Evolutionary conservation across 2,329 filamentous ascomycete species (phyloP).

Genomic region (Stagonosporopsis vannaccii): DNA sequence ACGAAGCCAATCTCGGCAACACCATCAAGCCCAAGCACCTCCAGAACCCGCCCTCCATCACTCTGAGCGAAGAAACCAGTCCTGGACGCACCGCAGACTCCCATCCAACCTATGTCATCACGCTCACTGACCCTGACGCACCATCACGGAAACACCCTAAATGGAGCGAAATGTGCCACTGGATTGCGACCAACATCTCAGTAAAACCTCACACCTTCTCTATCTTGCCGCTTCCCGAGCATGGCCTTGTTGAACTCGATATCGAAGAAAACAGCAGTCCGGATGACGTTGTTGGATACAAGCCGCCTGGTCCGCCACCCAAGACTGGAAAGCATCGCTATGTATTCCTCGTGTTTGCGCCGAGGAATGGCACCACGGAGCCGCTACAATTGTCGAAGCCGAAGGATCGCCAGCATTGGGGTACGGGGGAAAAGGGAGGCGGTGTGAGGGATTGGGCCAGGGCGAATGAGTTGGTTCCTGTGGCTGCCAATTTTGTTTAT

Average conservation of each 20-base stretch:
- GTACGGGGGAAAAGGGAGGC: conserved; percentile 56
- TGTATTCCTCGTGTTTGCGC: conserved; percentile 61
- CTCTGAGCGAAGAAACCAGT: conserved; percentile 45
- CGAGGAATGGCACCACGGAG: conserved; percentile 53
- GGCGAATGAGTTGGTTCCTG: conserved; percentile 56
- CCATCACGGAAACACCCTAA: conserved; percentile 61
- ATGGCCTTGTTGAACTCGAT: conserved; percentile 16
- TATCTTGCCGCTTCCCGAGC: conserved; percentile 38
- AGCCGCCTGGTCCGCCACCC: conserved; percentile 61
- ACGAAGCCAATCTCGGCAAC: conserved; percentile 59
- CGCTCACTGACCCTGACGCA: conserved; percentile 67
- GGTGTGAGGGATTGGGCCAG: conserved; percentile 61
- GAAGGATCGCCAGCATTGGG: conserved; percentile 62
- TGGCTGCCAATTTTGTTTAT: conserved; percentile 58
- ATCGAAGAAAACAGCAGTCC: conserved; percentile 20
- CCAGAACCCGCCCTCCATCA: conserved; percentile 52
- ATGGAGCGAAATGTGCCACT: conserved; percentile 67
- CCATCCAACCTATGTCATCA: conserved; percentile 56
- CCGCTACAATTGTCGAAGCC: conserved; percentile 55
- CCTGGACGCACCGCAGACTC: conserved; percentile 23
- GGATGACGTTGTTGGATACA: conserved; percentile 58
- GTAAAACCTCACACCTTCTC: conserved; percentile 32
- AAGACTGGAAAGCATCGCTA: conserved; percentile 66
- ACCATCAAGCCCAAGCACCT: conserved; percentile 56
- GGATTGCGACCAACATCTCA: conserved; percentile 54